phyloP scores from a whole-genome alignment of 495 filamentous ascomycete species.

The Penicillium manginii region DNA sequence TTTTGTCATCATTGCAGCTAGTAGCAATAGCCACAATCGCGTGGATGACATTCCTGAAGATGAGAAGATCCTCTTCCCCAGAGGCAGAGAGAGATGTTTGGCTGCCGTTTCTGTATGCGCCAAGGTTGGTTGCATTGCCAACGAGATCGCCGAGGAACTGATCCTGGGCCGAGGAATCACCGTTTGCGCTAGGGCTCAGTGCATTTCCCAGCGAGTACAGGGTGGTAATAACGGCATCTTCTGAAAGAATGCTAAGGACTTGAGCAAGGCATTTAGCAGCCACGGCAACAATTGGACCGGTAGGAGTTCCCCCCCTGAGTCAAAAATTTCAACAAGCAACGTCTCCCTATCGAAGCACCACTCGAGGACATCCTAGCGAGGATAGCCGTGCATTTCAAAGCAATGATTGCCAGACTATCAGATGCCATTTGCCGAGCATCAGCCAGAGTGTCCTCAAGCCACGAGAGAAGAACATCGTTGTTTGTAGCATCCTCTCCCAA shows the following conservation, averaged over 20 bases:
- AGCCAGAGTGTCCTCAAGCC: conserved; percentile 79
- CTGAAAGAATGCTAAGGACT: conserved; percentile 76
- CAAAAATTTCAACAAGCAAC: conserved; percentile 81
- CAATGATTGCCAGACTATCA: conserved; percentile 68
- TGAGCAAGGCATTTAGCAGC: conserved; percentile 83
- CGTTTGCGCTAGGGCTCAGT: conserved; percentile 65
- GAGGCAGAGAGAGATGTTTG: conserved; percentile 72
- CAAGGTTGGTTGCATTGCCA: conserved; percentile 31
- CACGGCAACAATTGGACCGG: conserved; percentile 64
- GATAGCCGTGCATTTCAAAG: conserved; percentile 81
- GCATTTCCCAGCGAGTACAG: conserved; percentile 94
- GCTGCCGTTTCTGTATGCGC: conserved; percentile 68
- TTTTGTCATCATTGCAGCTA: conserved; percentile 82
- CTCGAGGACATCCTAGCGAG: conserved; percentile 72
- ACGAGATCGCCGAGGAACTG: conserved; percentile 30
- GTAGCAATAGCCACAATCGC: conserved; percentile 86
- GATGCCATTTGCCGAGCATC: conserved; percentile 83
- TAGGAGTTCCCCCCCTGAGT: conserved; percentile 70
- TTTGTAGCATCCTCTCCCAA: conserved; percentile 80
- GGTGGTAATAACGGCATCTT: conserved; percentile 92
- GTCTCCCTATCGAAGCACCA: conserved; percentile 74
- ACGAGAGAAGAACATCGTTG: conserved; percentile 76
- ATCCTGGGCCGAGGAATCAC: conserved; percentile 38
- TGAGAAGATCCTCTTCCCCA: conserved; percentile 73
- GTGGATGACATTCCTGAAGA: conserved; percentile 81